These are phyloP conservation scores for Blepharisma undulans DNA, from an alignment of 169 alveolate genomes.

Conservation along the genomic window DNA sequence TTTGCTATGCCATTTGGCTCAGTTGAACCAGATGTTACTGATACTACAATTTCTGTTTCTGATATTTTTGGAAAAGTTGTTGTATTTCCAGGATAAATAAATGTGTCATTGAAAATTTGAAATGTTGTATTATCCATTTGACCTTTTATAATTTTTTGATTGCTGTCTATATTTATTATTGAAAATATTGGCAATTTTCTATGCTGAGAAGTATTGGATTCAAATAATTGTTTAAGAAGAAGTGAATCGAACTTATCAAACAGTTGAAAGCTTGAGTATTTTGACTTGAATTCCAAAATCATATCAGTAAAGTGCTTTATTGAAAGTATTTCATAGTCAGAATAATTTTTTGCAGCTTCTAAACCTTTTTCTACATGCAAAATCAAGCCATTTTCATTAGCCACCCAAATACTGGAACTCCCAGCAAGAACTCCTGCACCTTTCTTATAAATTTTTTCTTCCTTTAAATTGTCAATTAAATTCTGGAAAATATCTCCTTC, in stretches of 20 bases:
- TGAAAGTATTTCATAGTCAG: neutral
- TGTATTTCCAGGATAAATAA: slow-evolving; percentile 8
- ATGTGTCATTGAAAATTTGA: neutral
- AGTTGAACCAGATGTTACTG: neutral
- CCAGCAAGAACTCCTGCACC: neutral
- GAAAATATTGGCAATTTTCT: neutral
- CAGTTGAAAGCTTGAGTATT: neutral
- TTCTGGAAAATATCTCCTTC: neutral
- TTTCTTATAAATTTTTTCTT: neutral
- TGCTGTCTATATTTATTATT: neutral
- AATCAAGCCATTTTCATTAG: neutral
- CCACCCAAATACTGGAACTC: neutral
- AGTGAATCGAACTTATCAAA: neutral
- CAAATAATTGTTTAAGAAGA: neutral
- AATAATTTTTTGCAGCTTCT: neutral
- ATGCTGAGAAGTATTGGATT: neutral
- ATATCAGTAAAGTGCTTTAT: neutral
- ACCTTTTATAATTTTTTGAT: neutral
- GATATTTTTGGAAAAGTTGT: neutral
- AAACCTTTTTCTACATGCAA: neutral
- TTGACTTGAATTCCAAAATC: neutral
- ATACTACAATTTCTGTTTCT: neutral
- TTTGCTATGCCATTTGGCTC: neutral
- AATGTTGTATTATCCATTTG: neutral
- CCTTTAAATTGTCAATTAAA: neutral